phyloP scores from a whole-genome alignment of 176 grass and related monocot genomes.

The Paspalum vaginatum region DNA sequence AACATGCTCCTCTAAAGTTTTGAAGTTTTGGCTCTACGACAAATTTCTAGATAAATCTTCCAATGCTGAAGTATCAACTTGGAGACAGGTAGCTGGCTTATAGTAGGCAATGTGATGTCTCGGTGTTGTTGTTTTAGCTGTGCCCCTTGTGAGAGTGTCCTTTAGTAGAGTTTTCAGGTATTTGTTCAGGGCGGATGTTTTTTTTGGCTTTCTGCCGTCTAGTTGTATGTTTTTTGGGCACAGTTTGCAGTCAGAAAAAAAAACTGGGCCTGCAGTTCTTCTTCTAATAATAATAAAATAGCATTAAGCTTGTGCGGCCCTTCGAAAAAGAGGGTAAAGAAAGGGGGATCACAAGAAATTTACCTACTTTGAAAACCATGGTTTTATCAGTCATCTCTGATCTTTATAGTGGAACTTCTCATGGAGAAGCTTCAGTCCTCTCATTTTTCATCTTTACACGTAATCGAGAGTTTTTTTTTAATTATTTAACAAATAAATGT shows the following conservation, averaged over 20 bases:
- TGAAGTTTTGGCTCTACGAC: background rate
- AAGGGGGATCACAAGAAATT: background rate
- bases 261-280: no score
- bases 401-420: background rate
- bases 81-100: background rate
- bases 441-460: background rate
- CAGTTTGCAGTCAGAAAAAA: no score
- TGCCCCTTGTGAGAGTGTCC: no score
- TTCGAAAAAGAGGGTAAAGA: background rate
- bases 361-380: slow-evolving; percentile 2
- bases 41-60: background rate
- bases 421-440: background rate
- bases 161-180: no score
- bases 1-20: background rate
- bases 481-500: background rate
- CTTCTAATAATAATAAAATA: no score
- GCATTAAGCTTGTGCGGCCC: no score
- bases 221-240: no score
- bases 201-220: no score
- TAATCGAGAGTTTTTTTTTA: background rate
- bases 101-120: background rate
- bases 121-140: no score
- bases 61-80: background rate
- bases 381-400: background rate
- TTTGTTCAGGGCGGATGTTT: no score